These are phyloP conservation scores for Vaucheria bursata DNA, from an alignment of 352 stramenopile genomes.

Conservation along the genomic window DNA sequence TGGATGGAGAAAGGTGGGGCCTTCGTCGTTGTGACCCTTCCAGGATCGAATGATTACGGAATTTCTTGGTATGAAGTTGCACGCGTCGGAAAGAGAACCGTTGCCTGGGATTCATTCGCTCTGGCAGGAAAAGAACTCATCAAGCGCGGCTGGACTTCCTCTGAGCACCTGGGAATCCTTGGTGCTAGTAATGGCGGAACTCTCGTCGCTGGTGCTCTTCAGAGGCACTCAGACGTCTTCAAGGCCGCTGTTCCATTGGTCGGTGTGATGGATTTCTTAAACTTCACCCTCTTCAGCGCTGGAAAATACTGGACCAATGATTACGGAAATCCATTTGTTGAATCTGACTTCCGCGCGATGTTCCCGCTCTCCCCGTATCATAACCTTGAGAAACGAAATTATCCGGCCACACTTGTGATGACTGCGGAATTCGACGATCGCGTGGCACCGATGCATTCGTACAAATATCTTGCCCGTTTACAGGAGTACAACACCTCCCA, in stretches of 20 bases:
- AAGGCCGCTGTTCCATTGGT: background rate
- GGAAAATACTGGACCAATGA: background rate
- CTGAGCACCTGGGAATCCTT: background rate
- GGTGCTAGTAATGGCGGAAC: background rate
- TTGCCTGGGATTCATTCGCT: background rate
- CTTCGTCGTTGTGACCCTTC: background rate
- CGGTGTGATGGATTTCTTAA: background rate
- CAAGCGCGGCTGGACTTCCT: background rate
- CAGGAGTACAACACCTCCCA: background rate
- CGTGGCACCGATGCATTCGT: background rate
- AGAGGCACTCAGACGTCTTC: background rate
- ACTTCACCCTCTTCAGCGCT: slow-evolving; percentile 1
- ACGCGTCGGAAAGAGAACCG: background rate
- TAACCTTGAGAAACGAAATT: background rate
- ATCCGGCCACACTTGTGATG: background rate
- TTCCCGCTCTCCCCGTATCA: background rate
- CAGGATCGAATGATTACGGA: background rate
- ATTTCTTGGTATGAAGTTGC: background rate
- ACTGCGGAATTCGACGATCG: background rate
- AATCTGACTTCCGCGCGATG: background rate
- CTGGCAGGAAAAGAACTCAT: background rate
- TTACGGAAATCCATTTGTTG: background rate
- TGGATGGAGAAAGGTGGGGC: background rate
- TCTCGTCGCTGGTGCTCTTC: background rate
- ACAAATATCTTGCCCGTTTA: background rate